Percentiles rank a stretch among this genome's conserved stretches.
phyloP scores from a whole-genome alignment of 2,329 filamentous ascomycete species.

The Aureobasidium melanogenum region DNA sequence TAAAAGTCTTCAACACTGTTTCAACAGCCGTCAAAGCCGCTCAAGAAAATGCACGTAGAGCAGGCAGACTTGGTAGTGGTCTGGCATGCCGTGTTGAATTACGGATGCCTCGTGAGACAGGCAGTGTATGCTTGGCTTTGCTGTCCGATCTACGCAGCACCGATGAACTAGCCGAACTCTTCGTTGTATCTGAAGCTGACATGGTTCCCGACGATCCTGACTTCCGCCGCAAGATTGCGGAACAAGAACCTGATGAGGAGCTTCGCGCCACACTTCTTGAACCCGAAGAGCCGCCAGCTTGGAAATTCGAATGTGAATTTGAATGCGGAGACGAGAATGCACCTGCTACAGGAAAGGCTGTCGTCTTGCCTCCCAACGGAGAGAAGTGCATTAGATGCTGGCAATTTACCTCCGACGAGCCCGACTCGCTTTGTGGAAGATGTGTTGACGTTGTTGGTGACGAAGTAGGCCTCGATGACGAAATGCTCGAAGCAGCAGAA shows the following conservation, averaged over 20 bases:
- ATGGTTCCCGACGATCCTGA: slow-evolving; percentile 15
- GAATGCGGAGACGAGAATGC: slow-evolving; percentile 22
- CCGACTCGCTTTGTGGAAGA: slow-evolving; percentile 60
- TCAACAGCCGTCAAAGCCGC: slow-evolving; percentile 62
- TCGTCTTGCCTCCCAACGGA: slow-evolving; percentile 36
- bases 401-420: slow-evolving; percentile 63
- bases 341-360: slow-evolving; percentile 19
- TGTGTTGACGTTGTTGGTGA: slow-evolving; percentile 49
- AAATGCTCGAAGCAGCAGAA: neutral
- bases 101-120: slow-evolving; percentile 15
- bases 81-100: slow-evolving; percentile 67
- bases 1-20: slow-evolving; percentile 39
- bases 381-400: slow-evolving; percentile 84
- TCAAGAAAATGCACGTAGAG: slow-evolving; percentile 62
- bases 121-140: slow-evolving; percentile 4
- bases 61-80: slow-evolving; percentile 69
- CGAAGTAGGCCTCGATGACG: neutral
- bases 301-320: slow-evolving; percentile 36
- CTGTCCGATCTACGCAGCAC: slow-evolving; percentile 15
- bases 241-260: slow-evolving; percentile 15
- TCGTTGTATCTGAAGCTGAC: slow-evolving; percentile 34
- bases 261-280: neutral
- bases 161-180: slow-evolving; percentile 30
- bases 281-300: slow-evolving; percentile 22
- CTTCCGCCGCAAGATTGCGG: slow-evolving; percentile 3